phyloP scores from a whole-genome alignment of 73 alveolate genomes.

The Blepharisma japonicum region DNA sequence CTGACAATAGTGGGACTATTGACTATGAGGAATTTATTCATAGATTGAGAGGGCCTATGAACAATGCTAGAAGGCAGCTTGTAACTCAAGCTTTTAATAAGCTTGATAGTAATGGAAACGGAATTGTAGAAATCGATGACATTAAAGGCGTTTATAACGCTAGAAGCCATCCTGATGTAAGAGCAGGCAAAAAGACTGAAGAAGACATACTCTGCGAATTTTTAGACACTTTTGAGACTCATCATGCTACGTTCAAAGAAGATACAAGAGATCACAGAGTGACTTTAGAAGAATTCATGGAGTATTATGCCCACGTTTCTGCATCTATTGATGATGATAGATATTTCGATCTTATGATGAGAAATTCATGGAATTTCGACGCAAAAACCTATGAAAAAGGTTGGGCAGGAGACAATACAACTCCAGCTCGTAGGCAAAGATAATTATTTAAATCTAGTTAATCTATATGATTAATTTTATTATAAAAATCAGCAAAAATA shows the following conservation, averaged over 20 bases:
- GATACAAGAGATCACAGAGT: background rate
- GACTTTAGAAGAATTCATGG: constrained; percentile 80
- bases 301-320: constrained; percentile 87
- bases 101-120: constrained; percentile 58
- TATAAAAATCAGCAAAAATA: too few relatives aligned
- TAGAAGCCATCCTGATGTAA: constrained; percentile 77
- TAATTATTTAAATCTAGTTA: background rate
- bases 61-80: constrained; percentile 49
- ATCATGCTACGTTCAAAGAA: constrained; percentile 15
- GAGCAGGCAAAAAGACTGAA: constrained; percentile 66
- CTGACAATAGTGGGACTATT: constrained; percentile 49
- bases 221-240: constrained; percentile 72
- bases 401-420: background rate
- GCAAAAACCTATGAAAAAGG: background rate
- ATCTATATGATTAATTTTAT: too few relatives aligned
- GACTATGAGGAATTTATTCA: constrained; percentile 64
- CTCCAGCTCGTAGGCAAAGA: constrained; percentile 29
- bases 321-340: constrained; percentile 90
- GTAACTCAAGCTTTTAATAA: constrained; percentile 59
- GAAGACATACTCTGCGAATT: constrained; percentile 69
- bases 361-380: constrained; percentile 81
- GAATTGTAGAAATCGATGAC: constrained; percentile 57
- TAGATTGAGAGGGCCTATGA: constrained; percentile 68
- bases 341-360: constrained; percentile 87
- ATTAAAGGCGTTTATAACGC: constrained; percentile 68